Percentiles rank a stretch among this genome's conserved stretches.
These are phyloP conservation scores for Corymbia citriodora DNA, from an alignment of 441 rosid genomes.

Conservation along the genomic window DNA sequence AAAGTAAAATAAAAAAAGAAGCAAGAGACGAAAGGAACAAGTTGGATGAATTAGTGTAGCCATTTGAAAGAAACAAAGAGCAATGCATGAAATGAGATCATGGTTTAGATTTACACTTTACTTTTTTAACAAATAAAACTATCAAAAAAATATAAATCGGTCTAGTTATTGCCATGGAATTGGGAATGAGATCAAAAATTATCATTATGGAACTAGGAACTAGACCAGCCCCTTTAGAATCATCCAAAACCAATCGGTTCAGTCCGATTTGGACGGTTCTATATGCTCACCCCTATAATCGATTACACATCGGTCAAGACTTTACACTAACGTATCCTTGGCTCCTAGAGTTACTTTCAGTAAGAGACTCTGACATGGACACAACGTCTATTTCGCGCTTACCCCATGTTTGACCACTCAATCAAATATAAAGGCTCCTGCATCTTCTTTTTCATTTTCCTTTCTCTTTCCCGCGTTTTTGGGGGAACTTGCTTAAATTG, in stretches of 20 bases:
- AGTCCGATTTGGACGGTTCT: neutral
- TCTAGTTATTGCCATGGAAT: neutral
- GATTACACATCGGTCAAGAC: neutral
- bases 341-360: neutral
- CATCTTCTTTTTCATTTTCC: neutral
- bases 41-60: neutral
- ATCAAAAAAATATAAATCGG: no score
- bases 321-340: neutral
- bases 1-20: neutral
- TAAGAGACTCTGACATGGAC: neutral
- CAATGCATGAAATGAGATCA: neutral
- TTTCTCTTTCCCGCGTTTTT: neutral
- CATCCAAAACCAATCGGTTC: neutral
- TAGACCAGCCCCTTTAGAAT: neutral
- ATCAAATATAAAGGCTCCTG: neutral
- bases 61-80: neutral
- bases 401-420: neutral
- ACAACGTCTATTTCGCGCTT: neutral
- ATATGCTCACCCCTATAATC: neutral
- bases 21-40: neutral
- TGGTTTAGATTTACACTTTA: neutral
- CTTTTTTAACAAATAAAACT: no score
- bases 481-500: neutral
- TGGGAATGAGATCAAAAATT: neutral
- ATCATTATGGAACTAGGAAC: neutral